Evolutionary conservation across 2,329 filamentous ascomycete genomes (phyloP).

Genomic region (Ceratocystis colombiana): DNA sequence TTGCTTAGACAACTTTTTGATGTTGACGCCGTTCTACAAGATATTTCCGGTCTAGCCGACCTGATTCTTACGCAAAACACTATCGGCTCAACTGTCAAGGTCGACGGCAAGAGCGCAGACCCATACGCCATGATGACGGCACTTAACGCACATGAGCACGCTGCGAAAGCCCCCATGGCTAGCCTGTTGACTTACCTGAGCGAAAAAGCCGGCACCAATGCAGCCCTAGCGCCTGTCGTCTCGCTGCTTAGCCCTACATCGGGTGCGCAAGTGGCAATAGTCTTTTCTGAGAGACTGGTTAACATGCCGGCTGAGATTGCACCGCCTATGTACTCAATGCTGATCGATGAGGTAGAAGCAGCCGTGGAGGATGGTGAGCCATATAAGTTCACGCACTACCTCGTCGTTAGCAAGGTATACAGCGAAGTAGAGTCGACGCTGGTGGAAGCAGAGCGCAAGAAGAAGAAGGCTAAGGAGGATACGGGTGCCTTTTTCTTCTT

Average conservation of each 20-base stretch:
- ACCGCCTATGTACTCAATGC: slow-evolving; percentile 89
- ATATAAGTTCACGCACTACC: slow-evolving; percentile 85
- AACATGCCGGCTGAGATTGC: slow-evolving; percentile 93
- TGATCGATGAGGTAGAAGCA: slow-evolving; percentile 80
- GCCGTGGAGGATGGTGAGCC: slow-evolving; percentile 85
- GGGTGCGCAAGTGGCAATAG: slow-evolving; percentile 60
- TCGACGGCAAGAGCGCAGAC: slow-evolving; percentile 87
- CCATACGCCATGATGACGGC: slow-evolving; percentile 88
- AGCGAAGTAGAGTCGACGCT: slow-evolving; percentile 74
- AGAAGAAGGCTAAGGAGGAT: slow-evolving; percentile 47
- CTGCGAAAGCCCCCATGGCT: slow-evolving; percentile 61
- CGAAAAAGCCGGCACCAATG: slow-evolving; percentile 46
- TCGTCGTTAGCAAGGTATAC: slow-evolving; percentile 88
- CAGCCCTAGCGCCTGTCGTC: slow-evolving; percentile 37
- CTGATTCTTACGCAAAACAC: slow-evolving; percentile 77
- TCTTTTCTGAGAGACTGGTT: slow-evolving; percentile 87
- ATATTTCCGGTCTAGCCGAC: slow-evolving; percentile 77
- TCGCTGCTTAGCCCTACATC: slow-evolving; percentile 29
- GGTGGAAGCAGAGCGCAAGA: slow-evolving; percentile 41
- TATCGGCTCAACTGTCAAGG: slow-evolving; percentile 90
- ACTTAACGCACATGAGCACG: slow-evolving; percentile 70
- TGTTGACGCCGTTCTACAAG: slow-evolving; percentile 72
- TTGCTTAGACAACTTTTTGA: slow-evolving; percentile 88
- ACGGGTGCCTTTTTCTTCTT: slow-evolving; percentile 61
- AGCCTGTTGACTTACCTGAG: slow-evolving; percentile 62